Base-by-base conservation (phyloP, 78 protist species). In the Andalucia godoyi region DNA sequence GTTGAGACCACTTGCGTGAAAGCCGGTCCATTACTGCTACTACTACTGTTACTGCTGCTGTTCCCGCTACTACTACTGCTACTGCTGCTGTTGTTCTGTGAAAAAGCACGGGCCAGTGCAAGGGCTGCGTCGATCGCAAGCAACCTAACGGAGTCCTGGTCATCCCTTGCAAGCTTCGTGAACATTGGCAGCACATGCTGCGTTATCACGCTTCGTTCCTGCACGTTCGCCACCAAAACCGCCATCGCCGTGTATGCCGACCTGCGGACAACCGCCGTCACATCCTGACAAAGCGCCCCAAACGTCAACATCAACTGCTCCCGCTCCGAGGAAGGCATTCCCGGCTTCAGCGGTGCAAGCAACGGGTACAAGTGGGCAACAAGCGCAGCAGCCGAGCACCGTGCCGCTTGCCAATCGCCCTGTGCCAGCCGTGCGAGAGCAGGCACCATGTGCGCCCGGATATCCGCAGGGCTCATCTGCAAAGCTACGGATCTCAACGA, bases 131-230 rank as follows among this genome's bases (percentile, higher is more conserved):
- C 87, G 15, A 92, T 88, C 18, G 88, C 92, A 7, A 90, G 71
- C 21, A 92, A 80, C n/a, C 98, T 85, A 21, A 94, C 97, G 7
- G 85, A 69, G 75, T 92, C 98, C 66, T 93, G 96, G 45, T 84
- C 95, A 63, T 94, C 98, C 27, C 61, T 46, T 10, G 91, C 61
- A 18, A 83, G 61, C 38, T 29, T 34, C 39, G 27, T 29, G 39
- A 92, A 90, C 5, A 85, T 43, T n/a, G 94, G 93, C 29, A 92
- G 30, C 10, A 91, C 36, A 25, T n/a, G n/a, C n/a, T 87, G 95
- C 5, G 49, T 32, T 62, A 65, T 77, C 29, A 87, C 58, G 8
- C 37, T 34, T 2, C 47, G 83, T 34, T 41, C 49, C 66, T 79
- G 91, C 50, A 80, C 21, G 63, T 61, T 74, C 39, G 64, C 33